phyloP scores from a whole-genome alignment of 1,284 basidiomycete species.

The Tremellales sp. region DNA sequence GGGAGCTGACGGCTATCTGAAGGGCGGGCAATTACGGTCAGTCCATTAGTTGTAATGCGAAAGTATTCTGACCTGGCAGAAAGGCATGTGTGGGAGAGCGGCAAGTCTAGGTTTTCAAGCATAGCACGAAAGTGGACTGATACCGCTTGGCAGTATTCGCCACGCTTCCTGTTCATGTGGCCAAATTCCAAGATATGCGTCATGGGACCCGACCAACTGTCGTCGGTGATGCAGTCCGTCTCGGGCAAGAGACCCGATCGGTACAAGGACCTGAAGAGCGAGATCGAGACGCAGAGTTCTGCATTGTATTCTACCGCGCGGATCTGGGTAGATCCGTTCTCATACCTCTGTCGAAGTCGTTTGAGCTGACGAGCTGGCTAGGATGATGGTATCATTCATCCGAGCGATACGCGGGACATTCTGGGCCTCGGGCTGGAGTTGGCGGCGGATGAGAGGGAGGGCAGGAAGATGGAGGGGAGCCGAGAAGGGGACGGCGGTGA shows the following conservation, averaged over 20 bases:
- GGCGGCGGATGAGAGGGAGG: constrained; percentile 52
- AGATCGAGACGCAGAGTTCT: constrained; percentile 82
- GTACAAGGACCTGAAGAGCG: constrained; percentile 57
- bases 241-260: constrained; percentile 35
- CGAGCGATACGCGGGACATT: constrained; percentile 82
- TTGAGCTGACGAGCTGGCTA: constrained; percentile 19
- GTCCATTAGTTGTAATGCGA: constrained; percentile 25
- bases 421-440: constrained; percentile 80
- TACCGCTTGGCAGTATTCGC: constrained; percentile 64
- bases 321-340: constrained; percentile 57
- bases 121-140: background rate
- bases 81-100: constrained; percentile 82
- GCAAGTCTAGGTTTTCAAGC: constrained; percentile 52
- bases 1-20: constrained; percentile 1
- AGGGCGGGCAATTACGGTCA: constrained; percentile 84
- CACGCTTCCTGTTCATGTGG: constrained; percentile 97
- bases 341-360: background rate
- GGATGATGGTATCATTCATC: constrained; percentile 90
- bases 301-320: constrained; percentile 83
- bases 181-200: constrained; percentile 94
- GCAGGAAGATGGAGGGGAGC: constrained; percentile 51
- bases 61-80: constrained; percentile 6
- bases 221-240: constrained; percentile 85
- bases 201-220: constrained; percentile 91
- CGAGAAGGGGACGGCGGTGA: constrained; percentile 71